Conservation (phyloP, 768 basidiomycete species). For the Psilocybe cyanescens region DNA sequence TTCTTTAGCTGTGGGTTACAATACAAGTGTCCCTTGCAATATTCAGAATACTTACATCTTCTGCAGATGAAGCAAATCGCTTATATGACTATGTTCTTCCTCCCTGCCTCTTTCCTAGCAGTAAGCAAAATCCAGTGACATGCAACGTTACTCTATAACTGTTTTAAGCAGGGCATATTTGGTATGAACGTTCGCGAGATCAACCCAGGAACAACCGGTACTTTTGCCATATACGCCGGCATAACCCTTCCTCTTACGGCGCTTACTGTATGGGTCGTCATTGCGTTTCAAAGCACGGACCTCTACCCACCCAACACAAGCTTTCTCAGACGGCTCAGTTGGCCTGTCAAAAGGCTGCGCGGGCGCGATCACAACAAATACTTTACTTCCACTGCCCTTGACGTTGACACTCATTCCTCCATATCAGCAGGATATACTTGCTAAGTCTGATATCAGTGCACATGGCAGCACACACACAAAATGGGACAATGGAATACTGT, state of each 20-base stretch:
- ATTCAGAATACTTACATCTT: slow-evolving; percentile 1
- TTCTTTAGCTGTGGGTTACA: slow-evolving; percentile 22
- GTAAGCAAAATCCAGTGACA: slow-evolving; percentile 30
- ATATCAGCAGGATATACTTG: not conserved
- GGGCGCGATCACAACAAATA: not conserved
- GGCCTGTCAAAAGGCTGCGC: slow-evolving; percentile 21
- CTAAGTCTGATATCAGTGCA: not conserved
- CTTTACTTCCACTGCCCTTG: not conserved
- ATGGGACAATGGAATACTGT: not conserved
- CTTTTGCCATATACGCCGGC: slow-evolving; percentile 44
- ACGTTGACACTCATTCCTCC: not conserved
- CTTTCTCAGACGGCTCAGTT: slow-evolving; percentile 23
- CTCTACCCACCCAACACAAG: slow-evolving; percentile 28
- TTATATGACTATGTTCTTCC: slow-evolving; percentile 64
- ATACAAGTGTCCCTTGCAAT: not conserved
- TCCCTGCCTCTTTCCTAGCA: slow-evolving; percentile 58
- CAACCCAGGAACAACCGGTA: slow-evolving; percentile 35
- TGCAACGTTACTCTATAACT: not conserved
- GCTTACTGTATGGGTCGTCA: slow-evolving; percentile 51
- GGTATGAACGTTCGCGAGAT: slow-evolving; percentile 63
- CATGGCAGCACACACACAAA: not conserved
- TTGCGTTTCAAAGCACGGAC: slow-evolving; percentile 52
- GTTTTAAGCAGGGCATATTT: slow-evolving; percentile 46
- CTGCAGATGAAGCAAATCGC: slow-evolving; percentile 59
- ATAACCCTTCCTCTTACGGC: slow-evolving; percentile 49